Base-by-base conservation (phyloP, 2,329 filamentous ascomycete species). In the Fonsecaea nubica region DNA sequence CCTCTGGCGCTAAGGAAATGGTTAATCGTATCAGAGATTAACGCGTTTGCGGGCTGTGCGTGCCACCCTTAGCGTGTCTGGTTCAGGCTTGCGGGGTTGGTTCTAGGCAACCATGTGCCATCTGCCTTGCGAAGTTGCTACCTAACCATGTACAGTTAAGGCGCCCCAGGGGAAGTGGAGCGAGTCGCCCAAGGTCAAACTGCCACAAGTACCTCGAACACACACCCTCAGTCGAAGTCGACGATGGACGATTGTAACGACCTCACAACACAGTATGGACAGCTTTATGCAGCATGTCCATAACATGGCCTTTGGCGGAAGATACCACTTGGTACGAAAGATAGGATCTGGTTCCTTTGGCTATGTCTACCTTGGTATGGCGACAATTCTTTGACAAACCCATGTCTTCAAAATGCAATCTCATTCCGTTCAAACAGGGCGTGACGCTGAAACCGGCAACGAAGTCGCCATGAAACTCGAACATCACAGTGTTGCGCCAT, bases 381-480 rank as follows among this genome's bases (percentile, higher is more conserved):
- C 25, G n/a, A 30, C 21, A 53, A 25, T 25, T 25, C 25, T 25
- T 25, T 53, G 12, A 21, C 15, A 9, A 33, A 9, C 5, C n/a
- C 7, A 33, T 33, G 4, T 9, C 36, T 32, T 42, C 1, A 18
- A 50, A 25, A 25, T 6, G 9, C 10, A n/a, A 50, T 50, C 45
- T 50, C 15, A 25, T 25, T 25, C 25, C 6, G 12, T 58, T 59
- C 32, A 18, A 18, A 48, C 33, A 69, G 63, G 64, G 9, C 66
- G 66, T 58, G 65, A 71, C 25, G 68, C 64, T 25, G 60, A 50
- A 69, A 8, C 67, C n/a, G 69, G 62, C 45, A 57, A 69, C 42
- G 70, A 71, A 21, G 68, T 73, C 38, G 72, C 72, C 58, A 68
- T 73, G 32, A 73, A 73, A 71, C 64, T 74, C 55, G 72, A 72